A percentile compares a stretch with the other conserved stretches of the same genome.
Evolutionary conservation across 2,329 filamentous ascomycete species (phyloP).

Genomic region (Clonostachys sp.): DNA sequence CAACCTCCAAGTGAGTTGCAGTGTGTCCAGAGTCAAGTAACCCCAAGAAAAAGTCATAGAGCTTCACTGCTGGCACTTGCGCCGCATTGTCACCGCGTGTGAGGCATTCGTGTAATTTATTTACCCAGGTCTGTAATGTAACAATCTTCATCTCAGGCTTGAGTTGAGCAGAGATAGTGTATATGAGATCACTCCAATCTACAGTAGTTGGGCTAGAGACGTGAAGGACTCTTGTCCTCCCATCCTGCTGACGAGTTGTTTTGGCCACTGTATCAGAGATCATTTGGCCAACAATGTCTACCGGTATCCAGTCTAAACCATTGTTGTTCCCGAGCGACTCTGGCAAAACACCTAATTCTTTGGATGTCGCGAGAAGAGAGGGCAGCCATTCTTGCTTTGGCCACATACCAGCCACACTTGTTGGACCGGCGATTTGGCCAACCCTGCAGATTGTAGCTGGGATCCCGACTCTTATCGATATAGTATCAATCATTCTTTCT

Average conservation of each 20-base stretch:
- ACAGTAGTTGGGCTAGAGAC: slow-evolving; percentile 37
- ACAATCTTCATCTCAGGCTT: slow-evolving; percentile 31
- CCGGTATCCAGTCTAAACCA: slow-evolving; percentile 49
- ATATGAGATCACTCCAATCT: slow-evolving; percentile 33
- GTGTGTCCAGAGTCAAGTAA: slow-evolving; percentile 26
- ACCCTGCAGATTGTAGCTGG: slow-evolving; percentile 34
- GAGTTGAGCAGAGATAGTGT: slow-evolving; percentile 33
- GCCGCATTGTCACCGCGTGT: slow-evolving; percentile 25
- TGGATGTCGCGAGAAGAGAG: slow-evolving; percentile 39
- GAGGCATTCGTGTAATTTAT: slow-evolving; percentile 32
- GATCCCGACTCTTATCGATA: slow-evolving; percentile 24
- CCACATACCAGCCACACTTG: slow-evolving; percentile 39
- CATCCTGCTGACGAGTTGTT: slow-evolving; percentile 9
- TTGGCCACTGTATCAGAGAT: slow-evolving; percentile 25
- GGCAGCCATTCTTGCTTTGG: slow-evolving; percentile 55
- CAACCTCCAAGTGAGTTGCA: slow-evolving; percentile 31
- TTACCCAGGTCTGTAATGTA: slow-evolving; percentile 37
- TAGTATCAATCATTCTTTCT: slow-evolving; percentile 35
- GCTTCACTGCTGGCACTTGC: slow-evolving; percentile 43
- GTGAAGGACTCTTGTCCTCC: slow-evolving; percentile 33
- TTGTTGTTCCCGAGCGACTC: slow-evolving; percentile 33
- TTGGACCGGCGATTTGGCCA: slow-evolving; percentile 41
- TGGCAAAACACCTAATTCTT: slow-evolving; percentile 42
- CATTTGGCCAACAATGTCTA: slow-evolving; percentile 39
- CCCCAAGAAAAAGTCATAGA: slow-evolving; percentile 47